Percentiles rank a stretch among this genome's conserved stretches.
Evolutionary conservation across 768 basidiomycete genomes (phyloP).

Genomic region (Amanita muscaria): DNA sequence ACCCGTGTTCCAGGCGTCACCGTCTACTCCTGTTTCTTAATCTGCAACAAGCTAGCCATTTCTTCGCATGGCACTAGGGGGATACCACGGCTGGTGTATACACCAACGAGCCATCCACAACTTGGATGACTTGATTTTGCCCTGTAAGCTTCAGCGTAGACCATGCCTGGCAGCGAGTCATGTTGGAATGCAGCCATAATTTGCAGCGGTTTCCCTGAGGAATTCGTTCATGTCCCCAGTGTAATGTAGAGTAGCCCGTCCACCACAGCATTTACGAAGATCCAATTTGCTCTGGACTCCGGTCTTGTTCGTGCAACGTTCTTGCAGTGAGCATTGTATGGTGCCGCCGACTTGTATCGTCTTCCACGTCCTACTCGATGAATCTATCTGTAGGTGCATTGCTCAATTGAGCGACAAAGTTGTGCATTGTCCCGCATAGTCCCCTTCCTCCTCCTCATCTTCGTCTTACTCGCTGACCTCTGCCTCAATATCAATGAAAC

Average conservation of each 20-base stretch:
- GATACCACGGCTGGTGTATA: conserved; percentile 78
- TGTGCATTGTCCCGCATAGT: conserved; percentile 48
- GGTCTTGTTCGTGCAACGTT: conserved; percentile 62
- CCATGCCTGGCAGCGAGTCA: conserved; percentile 90
- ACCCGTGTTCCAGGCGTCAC: conserved; percentile 92
- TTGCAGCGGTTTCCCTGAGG: conserved; percentile 81
- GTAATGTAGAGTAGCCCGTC: conserved; percentile 61
- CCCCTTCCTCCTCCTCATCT: conserved; percentile 79
- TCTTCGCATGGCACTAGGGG: conserved; percentile 91
- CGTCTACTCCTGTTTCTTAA: conserved; percentile 88
- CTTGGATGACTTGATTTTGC: conserved; percentile 78
- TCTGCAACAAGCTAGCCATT: conserved; percentile 93
- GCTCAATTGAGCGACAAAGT: no score
- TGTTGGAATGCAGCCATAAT: conserved; percentile 94
- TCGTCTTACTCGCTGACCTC: conserved; percentile 97
- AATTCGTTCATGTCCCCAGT: conserved; percentile 88
- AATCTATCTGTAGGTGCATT: conserved; percentile 46
- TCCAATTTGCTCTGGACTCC: conserved; percentile 81
- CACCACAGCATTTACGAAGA: conserved; percentile 67
- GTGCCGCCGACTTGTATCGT: conserved; percentile 51
- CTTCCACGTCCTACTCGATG: conserved; percentile 64
- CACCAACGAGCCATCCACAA: conserved; percentile 85
- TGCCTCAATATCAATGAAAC: conserved; percentile 93
- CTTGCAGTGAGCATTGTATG: conserved; percentile 63
- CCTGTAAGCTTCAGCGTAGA: conserved; percentile 91